Conservation (phyloP, 192 early-diverging fungal genomes). For the Endogone sp. region DNA sequence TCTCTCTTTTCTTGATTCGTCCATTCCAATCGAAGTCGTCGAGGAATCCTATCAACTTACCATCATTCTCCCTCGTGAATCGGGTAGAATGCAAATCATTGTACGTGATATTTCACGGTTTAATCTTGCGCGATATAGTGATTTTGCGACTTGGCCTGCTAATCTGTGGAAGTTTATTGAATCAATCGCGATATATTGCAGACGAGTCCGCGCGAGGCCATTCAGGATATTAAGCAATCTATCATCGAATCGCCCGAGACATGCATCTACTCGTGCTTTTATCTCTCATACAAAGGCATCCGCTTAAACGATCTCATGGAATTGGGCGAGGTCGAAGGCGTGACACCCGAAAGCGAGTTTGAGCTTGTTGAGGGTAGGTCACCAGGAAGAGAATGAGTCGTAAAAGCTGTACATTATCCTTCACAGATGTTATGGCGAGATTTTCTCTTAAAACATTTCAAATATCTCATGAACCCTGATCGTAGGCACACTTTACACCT, state of each 20-base stretch:
- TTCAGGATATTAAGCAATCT: conserved; percentile 85
- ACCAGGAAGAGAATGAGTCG: no score
- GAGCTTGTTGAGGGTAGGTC: conserved; percentile 63
- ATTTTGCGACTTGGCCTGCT: not conserved
- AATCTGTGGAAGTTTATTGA: conserved; percentile 10
- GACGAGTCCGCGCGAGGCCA: conserved; percentile 68
- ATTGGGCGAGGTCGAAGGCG: conserved; percentile 66
- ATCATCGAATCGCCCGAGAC: conserved; percentile 84
- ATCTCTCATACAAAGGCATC: conserved; percentile 66
- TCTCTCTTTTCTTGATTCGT: no score
- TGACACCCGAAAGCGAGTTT: conserved; percentile 60
- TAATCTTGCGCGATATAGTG: not conserved
- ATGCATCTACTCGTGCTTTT: conserved; percentile 90
- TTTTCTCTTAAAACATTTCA: no score
- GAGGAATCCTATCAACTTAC: conserved; percentile 54
- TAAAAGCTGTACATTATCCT: not conserved
- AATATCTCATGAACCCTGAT: no score
- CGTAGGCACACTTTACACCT: no score
- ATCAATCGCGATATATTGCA: conserved; percentile 11
- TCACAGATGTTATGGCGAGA: not conserved
- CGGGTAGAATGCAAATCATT: conserved; percentile 39
- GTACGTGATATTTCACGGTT: conserved; percentile 22
- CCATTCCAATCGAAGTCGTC: conserved; percentile 21
- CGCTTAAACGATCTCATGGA: conserved; percentile 74
- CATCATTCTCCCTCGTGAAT: conserved; percentile 42